Evolutionary conservation across 257 asterid genomes (phyloP).

Genomic region (Solanum medicagineum): DNA sequence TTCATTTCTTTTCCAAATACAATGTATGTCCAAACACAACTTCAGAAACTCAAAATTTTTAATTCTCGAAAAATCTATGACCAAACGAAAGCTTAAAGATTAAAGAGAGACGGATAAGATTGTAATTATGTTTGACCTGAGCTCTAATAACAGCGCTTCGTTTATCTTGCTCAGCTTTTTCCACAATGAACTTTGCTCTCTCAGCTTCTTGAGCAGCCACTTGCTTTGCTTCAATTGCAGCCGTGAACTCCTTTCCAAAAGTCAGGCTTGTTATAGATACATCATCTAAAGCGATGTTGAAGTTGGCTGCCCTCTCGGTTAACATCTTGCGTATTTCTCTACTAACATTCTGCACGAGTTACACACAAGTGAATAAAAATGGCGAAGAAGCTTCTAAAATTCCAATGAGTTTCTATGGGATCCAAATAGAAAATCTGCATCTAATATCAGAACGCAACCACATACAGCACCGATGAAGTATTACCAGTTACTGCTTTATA

Average conservation of each 20-base stretch:
- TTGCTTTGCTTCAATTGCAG: conserved; percentile 95
- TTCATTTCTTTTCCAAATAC: too few species aligned
- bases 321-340: conserved; percentile 68
- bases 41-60: too few species aligned
- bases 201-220: conserved; percentile 97
- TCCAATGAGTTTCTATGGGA: not conserved
- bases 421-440: not conserved
- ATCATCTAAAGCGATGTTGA: conserved; percentile 87
- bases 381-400: not conserved
- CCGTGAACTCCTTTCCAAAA: conserved; percentile 83
- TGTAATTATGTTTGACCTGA: conserved; percentile 35
- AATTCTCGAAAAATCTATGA: not conserved
- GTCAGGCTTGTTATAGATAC: conserved; percentile 80
- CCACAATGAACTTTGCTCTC: conserved; percentile 91
- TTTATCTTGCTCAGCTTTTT: conserved; percentile 91
- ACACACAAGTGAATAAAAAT: not conserved
- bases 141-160: conserved; percentile 78
- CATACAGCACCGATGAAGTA: not conserved
- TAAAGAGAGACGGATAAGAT: not conserved
- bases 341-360: conserved; percentile 55
- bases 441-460: not conserved
- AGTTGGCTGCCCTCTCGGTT: conserved; percentile 70
- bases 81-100: not conserved
- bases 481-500: not conserved
- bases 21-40: not conserved